Percentiles rank a stretch among this genome's conserved stretches.
Evolutionary conservation across 2,329 filamentous ascomycete genomes (phyloP).

Genomic region (Ustulina deusta): DNA sequence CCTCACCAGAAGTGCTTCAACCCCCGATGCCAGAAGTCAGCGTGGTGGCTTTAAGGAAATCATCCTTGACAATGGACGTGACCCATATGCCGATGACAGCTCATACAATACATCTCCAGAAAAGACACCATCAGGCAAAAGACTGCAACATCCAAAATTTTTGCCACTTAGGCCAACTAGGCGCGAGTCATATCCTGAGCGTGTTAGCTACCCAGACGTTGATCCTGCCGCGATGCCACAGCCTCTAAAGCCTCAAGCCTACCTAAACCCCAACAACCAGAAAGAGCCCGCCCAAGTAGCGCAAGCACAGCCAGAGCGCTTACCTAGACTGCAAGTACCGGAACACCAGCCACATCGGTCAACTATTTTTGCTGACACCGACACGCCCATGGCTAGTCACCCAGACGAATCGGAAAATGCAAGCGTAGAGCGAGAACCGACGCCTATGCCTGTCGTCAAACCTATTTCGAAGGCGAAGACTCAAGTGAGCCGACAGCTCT

Average conservation of each 20-base stretch:
- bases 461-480: slow-evolving; percentile 42
- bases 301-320: slow-evolving; percentile 36
- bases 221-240: slow-evolving; percentile 38
- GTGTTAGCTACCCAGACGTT: slow-evolving; percentile 37
- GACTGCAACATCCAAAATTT: slow-evolving; percentile 44
- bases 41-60: slow-evolving; percentile 41
- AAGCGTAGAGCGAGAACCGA: slow-evolving; percentile 45
- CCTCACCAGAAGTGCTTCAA: slow-evolving; percentile 49
- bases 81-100: slow-evolving; percentile 46
- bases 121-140: slow-evolving; percentile 47
- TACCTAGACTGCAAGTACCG: slow-evolving; percentile 41
- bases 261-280: slow-evolving; percentile 41
- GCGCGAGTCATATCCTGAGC: slow-evolving; percentile 46
- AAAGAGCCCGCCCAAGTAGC: slow-evolving; percentile 42
- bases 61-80: slow-evolving; percentile 41
- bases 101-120: slow-evolving; percentile 48
- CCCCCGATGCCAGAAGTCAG: slow-evolving; percentile 48
- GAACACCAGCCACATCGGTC: slow-evolving; percentile 45
- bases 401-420: slow-evolving; percentile 46
- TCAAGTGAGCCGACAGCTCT: slow-evolving; percentile 49
- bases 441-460: slow-evolving; percentile 46
- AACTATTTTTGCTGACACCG: slow-evolving; percentile 50
- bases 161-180: slow-evolving; percentile 43
- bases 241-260: slow-evolving; percentile 40
- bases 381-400: slow-evolving; percentile 48